Evolutionary conservation across 192 early-diverging fungal genomes (phyloP), one percentile per base, ranked within the genome.

Genomic region (Linnemannia schmuckeri): DNA sequence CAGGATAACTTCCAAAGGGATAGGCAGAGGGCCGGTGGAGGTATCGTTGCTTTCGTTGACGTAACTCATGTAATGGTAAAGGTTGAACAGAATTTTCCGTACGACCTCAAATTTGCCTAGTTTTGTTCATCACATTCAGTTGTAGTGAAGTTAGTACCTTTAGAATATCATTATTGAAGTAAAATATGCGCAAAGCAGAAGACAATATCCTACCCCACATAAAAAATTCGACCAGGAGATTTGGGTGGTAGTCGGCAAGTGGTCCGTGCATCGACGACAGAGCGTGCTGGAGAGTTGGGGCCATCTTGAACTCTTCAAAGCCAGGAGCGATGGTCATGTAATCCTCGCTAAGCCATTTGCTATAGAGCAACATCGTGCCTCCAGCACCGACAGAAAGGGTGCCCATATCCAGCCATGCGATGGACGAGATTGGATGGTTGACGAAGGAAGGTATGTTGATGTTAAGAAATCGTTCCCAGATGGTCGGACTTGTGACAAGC

Each of bases 211-310:
- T 90, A 91, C 93, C 93, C 94, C 94, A 96, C 76, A 96, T 76
- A 42, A 97, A 83, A 82, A 95, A 94, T 42, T 96, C 92, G 12
- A 93, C 82, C 63, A 97, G 77, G 20, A 95, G 81, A 30, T 89
- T 83, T 18, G 96, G 96, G 78, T 97, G 95, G 76, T 96, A 94
- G 75, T 95, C 93, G 3, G 93, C 94, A 8, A 97, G 88, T 3
- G 95, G 91, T 0, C 93, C 93, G 81, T 94, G 92, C 77, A 91
- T 88, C 22, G 82, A 57, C 17, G 89, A 89, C 13, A 92, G 82
- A 2, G 91, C 80, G 69, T 94, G 90, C 66, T 88, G 92, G 0
- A 94, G 79, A n/a, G 90, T 93, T 27, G 91, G 90, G 33, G 88
- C 83, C 33, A 69, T 63, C 33, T 22, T 66, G 20, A 89, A 70